Percentiles rank a stretch among this genome's conserved stretches.
These are phyloP conservation scores for Grigorovia jiainica DNA, from an alignment of 805 yeast species.

Conservation along the genomic window DNA sequence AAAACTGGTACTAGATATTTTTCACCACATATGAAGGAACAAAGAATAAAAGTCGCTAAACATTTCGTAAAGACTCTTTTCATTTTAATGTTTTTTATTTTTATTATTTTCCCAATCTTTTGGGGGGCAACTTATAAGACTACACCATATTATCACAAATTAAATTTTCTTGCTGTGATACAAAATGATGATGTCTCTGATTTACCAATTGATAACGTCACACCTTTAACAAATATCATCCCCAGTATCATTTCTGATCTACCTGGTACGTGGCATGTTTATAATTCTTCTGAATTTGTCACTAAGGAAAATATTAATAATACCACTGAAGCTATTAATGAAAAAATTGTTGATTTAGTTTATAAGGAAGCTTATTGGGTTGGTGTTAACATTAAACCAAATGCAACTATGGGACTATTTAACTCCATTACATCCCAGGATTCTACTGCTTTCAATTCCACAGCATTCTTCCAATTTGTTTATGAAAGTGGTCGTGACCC, in stretches of 20 bases:
- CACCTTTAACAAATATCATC: constrained; percentile 1
- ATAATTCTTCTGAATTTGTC: constrained; percentile 19
- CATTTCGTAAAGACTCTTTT: constrained; percentile 8
- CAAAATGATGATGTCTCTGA: constrained; percentile 1
- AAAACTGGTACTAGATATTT: constrained; percentile 1
- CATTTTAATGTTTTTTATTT: constrained; percentile 15
- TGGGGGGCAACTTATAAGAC: constrained; percentile 31
- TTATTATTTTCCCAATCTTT: constrained; percentile 21
- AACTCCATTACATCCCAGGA: constrained; percentile 16
- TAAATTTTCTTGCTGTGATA: constrained; percentile 1
- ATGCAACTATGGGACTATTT: constrained; percentile 32
- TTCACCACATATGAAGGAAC: constrained; percentile 6
- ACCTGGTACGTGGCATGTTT: constrained; percentile 26
- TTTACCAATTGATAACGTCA: background rate
- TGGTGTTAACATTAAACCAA: constrained; percentile 41
- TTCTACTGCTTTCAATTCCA: constrained; percentile 13
- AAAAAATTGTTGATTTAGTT: constrained; percentile 36
- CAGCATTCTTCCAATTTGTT: constrained; percentile 29
- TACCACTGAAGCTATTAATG: constrained; percentile 16
- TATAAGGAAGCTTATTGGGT: constrained; percentile 56
- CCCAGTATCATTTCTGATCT: constrained; percentile 1
- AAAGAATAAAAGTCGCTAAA: constrained; percentile 4
- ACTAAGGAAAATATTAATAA: constrained; percentile 10
- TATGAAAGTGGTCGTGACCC: constrained; percentile 63
- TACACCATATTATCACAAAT: constrained; percentile 7